phyloP scores from a whole-genome alignment of 192 early-diverging fungal species.

The Dissophora globulifera region DNA sequence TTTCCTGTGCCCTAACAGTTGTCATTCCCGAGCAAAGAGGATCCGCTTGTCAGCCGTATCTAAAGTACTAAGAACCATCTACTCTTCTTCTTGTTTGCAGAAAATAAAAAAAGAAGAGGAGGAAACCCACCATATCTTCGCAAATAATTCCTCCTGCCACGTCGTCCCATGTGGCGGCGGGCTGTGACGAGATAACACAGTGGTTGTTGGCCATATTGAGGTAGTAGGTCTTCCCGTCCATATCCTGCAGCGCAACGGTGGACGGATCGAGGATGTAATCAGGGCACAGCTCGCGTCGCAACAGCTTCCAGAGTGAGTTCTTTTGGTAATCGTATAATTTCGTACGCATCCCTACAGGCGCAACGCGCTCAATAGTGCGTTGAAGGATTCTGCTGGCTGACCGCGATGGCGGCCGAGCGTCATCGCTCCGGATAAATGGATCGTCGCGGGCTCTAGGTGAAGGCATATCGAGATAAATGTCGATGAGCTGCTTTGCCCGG shows the following conservation, averaged over 20 bases:
- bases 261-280: conserved; percentile 62
- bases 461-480: conserved; percentile 55
- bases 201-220: conserved; percentile 16
- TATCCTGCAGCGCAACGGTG: conserved; percentile 46
- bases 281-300: conserved; percentile 73
- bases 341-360: conserved; percentile 58
- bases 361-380: background rate
- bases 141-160: conserved; percentile 78
- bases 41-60: no score
- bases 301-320: conserved; percentile 76
- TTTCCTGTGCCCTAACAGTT: conserved; percentile 76
- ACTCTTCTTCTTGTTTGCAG: no score
- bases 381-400: background rate
- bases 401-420: background rate
- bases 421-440: background rate
- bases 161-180: conserved; percentile 48
- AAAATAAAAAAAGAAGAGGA: background rate
- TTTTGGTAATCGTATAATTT: conserved; percentile 69
- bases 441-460: conserved; percentile 36
- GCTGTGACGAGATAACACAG: conserved; percentile 19
- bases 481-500: conserved; percentile 17
- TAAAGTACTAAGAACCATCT: no score
- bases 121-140: conserved; percentile 76
- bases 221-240: conserved; percentile 50
- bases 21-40: no score